Evolutionary conservation across 331 rosid species (phyloP).

Genomic region (Malus hybrid): DNA sequence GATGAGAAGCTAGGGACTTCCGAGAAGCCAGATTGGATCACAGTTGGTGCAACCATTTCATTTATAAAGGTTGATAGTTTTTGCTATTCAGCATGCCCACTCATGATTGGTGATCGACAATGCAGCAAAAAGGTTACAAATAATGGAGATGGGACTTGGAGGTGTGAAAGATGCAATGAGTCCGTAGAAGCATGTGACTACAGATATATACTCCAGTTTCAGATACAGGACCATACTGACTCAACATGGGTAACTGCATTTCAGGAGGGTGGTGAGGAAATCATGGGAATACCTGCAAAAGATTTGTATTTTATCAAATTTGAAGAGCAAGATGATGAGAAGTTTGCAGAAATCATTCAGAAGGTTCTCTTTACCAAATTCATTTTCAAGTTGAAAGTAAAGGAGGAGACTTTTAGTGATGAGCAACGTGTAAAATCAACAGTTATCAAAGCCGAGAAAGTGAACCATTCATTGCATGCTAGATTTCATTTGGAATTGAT

Average conservation of each 20-base stretch:
- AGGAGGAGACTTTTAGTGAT: slow-evolving; percentile 78
- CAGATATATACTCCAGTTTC: slow-evolving; percentile 74
- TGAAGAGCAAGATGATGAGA: slow-evolving; percentile 68
- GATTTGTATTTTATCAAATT: slow-evolving; percentile 47
- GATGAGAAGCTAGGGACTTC: slow-evolving; percentile 90
- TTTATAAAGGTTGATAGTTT: slow-evolving; percentile 60
- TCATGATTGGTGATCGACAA: slow-evolving; percentile 69
- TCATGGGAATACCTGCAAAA: slow-evolving; percentile 79
- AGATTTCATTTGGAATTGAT: slow-evolving; percentile 47
- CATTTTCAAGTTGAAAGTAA: slow-evolving; percentile 71
- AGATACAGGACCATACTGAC: slow-evolving; percentile 86
- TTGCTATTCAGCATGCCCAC: slow-evolving; percentile 84
- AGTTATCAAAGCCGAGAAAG: slow-evolving; percentile 65
- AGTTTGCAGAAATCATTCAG: slow-evolving; percentile 46
- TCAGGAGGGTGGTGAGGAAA: slow-evolving; percentile 91
- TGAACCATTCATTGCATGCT: slow-evolving; percentile 40
- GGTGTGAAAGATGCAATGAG: slow-evolving; percentile 76
- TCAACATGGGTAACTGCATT: slow-evolving; percentile 81
- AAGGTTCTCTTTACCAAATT: slow-evolving; percentile 58
- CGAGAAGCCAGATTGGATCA: slow-evolving; percentile 94
- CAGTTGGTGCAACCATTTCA: slow-evolving; percentile 57
- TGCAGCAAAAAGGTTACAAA: slow-evolving; percentile 82
- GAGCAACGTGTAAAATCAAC: slow-evolving; percentile 86
- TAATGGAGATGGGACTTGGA: slow-evolving; percentile 91
- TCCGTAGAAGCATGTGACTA: slow-evolving; percentile 60